A percentile compares a stretch with the other conserved stretches of the same genome.
These are phyloP conservation scores for Apiotrichum domesticum DNA, from an alignment of 1,284 basidiomycete species.

Conservation along the genomic window DNA sequence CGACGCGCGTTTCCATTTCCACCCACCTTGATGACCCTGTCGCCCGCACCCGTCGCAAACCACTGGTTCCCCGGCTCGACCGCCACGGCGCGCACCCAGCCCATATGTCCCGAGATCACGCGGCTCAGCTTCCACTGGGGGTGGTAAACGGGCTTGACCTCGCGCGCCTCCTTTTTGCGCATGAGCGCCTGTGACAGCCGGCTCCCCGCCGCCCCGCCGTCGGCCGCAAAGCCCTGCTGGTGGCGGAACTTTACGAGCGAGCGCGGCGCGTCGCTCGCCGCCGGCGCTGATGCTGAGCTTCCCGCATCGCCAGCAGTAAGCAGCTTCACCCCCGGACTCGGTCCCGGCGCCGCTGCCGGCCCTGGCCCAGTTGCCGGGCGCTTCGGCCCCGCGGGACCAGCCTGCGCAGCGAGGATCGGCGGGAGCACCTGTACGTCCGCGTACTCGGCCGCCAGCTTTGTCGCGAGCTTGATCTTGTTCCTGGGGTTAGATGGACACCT, in stretches of 20 bases:
- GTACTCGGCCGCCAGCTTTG: constrained; percentile 79
- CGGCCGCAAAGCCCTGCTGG: constrained; percentile 46
- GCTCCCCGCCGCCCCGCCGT: constrained; percentile 46
- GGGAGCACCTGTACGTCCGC: constrained; percentile 79
- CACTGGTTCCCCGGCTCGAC: constrained; percentile 97
- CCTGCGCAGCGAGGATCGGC: constrained; percentile 66
- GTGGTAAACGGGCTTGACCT: constrained; percentile 90
- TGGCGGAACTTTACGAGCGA: constrained; percentile 46
- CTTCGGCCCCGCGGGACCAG: constrained; percentile 66
- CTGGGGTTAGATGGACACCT: constrained; percentile 23
- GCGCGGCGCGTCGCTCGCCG: constrained; percentile 17
- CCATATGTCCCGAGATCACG: constrained; percentile 95
- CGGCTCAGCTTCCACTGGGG: constrained; percentile 88
- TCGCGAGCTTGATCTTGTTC: constrained; percentile 51
- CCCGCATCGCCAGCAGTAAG: constrained; percentile 10
- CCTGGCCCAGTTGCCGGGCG: constrained; percentile 31
- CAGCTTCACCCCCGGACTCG: constrained; percentile 21
- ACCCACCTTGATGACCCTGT: constrained; percentile 80
- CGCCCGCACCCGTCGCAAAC: constrained; percentile 97
- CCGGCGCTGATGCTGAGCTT: neutral
- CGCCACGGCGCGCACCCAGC: constrained; percentile 94
- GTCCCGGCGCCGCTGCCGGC: constrained; percentile 7
- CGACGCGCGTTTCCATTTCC: neutral
- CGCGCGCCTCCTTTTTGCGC: constrained; percentile 82
- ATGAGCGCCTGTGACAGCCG: constrained; percentile 78